Percentiles rank a stretch among this genome's conserved stretches.
These are phyloP conservation scores for Heterobasidion parviporum DNA, from an alignment of 1,284 basidiomycete genomes.

Conservation along the genomic window DNA sequence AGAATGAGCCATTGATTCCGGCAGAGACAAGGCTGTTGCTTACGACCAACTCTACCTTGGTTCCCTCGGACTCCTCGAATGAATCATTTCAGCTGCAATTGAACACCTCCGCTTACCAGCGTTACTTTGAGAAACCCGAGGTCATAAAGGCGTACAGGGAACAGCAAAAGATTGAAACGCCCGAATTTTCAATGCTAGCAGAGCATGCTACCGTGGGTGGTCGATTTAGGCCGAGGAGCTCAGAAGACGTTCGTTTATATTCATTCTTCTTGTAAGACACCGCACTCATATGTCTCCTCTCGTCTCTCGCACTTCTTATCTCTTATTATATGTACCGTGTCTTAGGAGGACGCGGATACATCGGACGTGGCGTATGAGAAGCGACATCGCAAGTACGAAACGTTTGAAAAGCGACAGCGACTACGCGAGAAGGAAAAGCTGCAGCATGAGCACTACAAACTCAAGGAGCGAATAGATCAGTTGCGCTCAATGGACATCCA, in stretches of 20 bases:
- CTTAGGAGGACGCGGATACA: constrained; percentile 59
- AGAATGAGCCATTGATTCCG: constrained; percentile 64
- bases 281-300: constrained; percentile 11
- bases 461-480: constrained; percentile 83
- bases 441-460: constrained; percentile 84
- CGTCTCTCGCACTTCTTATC: neutral
- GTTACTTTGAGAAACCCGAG: constrained; percentile 76
- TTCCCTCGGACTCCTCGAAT: constrained; percentile 23
- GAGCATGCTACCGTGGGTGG: constrained; percentile 56
- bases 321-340: neutral
- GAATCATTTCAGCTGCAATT: constrained; percentile 29
- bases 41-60: constrained; percentile 54
- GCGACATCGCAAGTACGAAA: constrained; percentile 81
- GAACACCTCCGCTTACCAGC: constrained; percentile 52
- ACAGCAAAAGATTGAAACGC: constrained; percentile 65
- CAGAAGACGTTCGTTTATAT: constrained; percentile 53
- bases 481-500: constrained; percentile 64
- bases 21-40: constrained; percentile 55
- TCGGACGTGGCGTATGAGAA: constrained; percentile 82
- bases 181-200: constrained; percentile 50
- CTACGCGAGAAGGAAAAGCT: constrained; percentile 86
- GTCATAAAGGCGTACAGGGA: constrained; percentile 62
- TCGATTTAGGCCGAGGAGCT: constrained; percentile 55
- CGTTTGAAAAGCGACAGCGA: constrained; percentile 78
- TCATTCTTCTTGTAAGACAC: constrained; percentile 7